Base-by-base conservation (phyloP, 495 filamentous ascomycete species). In the Echria macrotheca region DNA sequence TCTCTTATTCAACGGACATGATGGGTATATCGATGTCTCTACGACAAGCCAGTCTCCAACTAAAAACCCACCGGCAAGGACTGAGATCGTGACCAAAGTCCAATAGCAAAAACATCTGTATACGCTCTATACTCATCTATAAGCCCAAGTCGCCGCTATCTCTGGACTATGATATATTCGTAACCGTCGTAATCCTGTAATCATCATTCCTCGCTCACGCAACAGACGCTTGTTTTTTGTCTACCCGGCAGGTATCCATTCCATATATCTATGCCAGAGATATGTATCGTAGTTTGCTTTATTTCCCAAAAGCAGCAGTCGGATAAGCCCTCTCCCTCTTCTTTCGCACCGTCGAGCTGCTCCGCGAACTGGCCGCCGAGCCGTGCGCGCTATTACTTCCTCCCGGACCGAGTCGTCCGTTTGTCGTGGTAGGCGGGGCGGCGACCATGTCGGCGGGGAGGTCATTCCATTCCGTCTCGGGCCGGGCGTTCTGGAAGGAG, bases 381-480 rank as follows among this genome's bases (percentile, higher is more conserved):
- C 47, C 67, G 0, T 65, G 45, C 15, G 49, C 53, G 39, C 28
- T 48, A n/a, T n/a, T n/a, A n/a, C n/a, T n/a, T n/a, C n/a, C n/a
- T 12, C 38, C 33, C n/a, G 42, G 36, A 14, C 19, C 17, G 5
- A 57, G 37, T 7, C 23, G 24, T 28, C 42, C 18, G 15, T 35
- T 28, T 38, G 52, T 31, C 10, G 53, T 38, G n/a, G n/a, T n/a
- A 3, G 38, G 43, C 9, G 26, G 35, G 8, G 54, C 36, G 9
- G 50, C 35, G 14, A 72, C 65, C 71, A 80, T 77, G 15, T 80
- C 75, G 4, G 67, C 59, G 0, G 76, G 76, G 6, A 80, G 49
- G 49, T 80, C 76, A 56, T 80, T 80, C 76, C 76, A 80, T 55
- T 80, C 76, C n/a, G 57, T 68, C 18, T 73, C 69, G 26, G 76